Evolutionary conservation across 208 protist genomes (phyloP).

Genomic region (Phytomonas sp.): DNA sequence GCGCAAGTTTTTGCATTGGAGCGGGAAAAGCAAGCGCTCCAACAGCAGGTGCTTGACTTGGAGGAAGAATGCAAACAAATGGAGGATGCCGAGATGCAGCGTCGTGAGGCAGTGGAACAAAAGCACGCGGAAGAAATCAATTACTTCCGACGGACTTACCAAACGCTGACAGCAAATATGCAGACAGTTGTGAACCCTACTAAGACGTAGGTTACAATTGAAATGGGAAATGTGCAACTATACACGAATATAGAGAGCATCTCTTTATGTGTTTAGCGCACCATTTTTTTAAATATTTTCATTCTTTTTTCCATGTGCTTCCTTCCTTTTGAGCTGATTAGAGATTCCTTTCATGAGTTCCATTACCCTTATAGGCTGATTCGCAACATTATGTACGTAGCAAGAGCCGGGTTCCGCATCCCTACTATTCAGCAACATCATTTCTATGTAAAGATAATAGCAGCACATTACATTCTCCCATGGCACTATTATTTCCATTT

Average conservation of each 20-base stretch:
- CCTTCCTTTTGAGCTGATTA: neutral
- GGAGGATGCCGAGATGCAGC: constrained; percentile 88
- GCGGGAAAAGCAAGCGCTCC: constrained; percentile 91
- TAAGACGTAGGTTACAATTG: constrained; percentile 54
- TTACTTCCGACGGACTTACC: constrained; percentile 94
- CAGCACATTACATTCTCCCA: neutral
- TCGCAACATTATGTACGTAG: neutral
- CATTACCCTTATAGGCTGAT: neutral
- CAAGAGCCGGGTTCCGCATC: neutral
- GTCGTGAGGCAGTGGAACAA: constrained; percentile 87
- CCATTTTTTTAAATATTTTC: neutral
- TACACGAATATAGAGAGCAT: too few species aligned
- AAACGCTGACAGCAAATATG: constrained; percentile 91
- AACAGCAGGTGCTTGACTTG: constrained; percentile 81
- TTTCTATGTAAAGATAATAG: neutral
- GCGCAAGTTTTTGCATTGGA: constrained; percentile 89
- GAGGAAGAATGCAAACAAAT: constrained; percentile 68
- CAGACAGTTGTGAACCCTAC: constrained; percentile 85
- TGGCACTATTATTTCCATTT: neutral
- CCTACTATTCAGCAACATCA: neutral
- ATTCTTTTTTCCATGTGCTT: neutral
- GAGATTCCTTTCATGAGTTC: neutral
- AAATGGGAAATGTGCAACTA: too few species aligned
- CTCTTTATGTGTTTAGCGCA: neutral
- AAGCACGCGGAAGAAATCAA: constrained; percentile 96